Evolutionary conservation across 805 yeast genomes (phyloP), one percentile per base, ranked within the genome.

Genomic region (Debaryomyces prosopidis): DNA sequence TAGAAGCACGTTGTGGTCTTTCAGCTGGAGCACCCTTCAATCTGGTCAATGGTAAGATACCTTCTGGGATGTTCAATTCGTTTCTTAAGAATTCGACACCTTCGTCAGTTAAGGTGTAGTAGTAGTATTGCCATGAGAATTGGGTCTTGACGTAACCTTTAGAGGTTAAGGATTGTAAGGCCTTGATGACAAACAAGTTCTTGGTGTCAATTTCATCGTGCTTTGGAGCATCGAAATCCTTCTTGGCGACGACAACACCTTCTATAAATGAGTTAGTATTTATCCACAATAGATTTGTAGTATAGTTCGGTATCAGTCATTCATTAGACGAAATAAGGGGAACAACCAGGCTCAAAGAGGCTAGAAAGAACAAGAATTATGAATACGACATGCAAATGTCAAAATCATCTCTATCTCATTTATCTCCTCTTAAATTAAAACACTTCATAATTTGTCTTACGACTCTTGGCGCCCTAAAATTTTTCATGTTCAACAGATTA

Each of bases 121-220:
- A 94, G 83, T 94, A 94, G 85, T 89, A 89, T 85, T 91, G 97
- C 99, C 99, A 94, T 71, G 98, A 92, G 87, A 92, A 94, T 81
- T 90, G 98, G 68, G 99, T 94, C 89, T 92, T 90, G 79, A 94
- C 98, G 86, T 71, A 94, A 76, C 99, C 99, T 79, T 87, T 89
- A 57, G 99, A 94, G 72, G 96, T 89, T 77, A 94, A 89, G 57
- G 98, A 92, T 82, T 94, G 99, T 77, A 94, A 85, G 71, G 99
- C 97, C 87, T 94, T 94, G 85, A 94, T 89, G 66, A 73, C 99
- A 74, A 76, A 94, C 76, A 94, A 86, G 95, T 94, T 94, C 82
- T 81, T 92, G 84, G 96, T 87, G 80, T 87, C 96, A 75, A 94
- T 88, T 71, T 89, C 97, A 70, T 94, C 98, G 82, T 94, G 99